Evolutionary conservation across 2,329 filamentous ascomycete genomes (phyloP), one percentile per base, ranked within the genome.

Genomic region (Lasiodiplodia hormozganensis): DNA sequence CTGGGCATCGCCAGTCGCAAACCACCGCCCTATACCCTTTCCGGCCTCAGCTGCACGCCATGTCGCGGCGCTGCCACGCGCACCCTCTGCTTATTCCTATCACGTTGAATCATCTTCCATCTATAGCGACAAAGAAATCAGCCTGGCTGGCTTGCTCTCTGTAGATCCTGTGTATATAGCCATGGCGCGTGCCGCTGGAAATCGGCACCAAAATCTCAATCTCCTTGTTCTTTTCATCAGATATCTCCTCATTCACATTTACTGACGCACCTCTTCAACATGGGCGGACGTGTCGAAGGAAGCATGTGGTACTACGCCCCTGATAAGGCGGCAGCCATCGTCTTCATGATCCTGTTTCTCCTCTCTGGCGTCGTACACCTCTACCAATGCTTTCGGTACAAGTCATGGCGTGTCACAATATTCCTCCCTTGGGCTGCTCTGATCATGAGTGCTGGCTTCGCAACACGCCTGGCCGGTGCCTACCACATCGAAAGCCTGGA

Each of bases 391-490:
- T 88, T 86, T 54, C 84, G 80, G 66, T 87, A 88, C 73, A 86
- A 85, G 70, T 86, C 83, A 71, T 89, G 86, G 84, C 83, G 82
- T 62, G 78, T 88, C 16, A 88, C 85, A 0, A 76, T 83, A 0
- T 76, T 90, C 4, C 85, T 88, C 25, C 82, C 86, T 10, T 83
- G 87, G 76, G 86, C 85, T 54, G 82, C 83, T 8, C 73, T 86
- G 0, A 73, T 90, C 51, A 89, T 89, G 75, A 82, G 84, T 0
- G 80, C 78, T 1, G 88, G 88, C 25, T 90, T 89, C 74, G 80
- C 84, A 6, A 73, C 86, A 47, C 83, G 88, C 10, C 84, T 84
- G 72, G 82, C 83, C 38, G 86, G 85, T 0, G 82, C 87, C 2
- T 85, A 82, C 72, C 74, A 88, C 51, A 84, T 85, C 62, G 72